Evolutionary conservation across 306 rosid genomes (phyloP).

Genomic region (Fragaria vesca): DNA sequence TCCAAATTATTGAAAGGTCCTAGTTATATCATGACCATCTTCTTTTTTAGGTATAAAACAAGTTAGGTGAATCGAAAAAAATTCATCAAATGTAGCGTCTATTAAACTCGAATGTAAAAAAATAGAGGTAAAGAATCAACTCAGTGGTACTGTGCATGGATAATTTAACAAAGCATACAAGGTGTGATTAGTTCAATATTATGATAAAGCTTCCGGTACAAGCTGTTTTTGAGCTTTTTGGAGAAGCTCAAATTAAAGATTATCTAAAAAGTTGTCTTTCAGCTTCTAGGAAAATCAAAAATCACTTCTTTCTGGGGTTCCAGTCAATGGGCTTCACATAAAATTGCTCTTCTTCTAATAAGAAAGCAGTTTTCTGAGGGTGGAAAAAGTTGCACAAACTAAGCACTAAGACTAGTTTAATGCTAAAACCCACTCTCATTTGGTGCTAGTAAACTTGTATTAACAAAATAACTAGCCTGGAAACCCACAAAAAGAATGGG

Average conservation of each 20-base stretch:
- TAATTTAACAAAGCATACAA: not conserved
- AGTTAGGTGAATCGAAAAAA: not conserved
- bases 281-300: not conserved
- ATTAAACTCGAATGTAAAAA: not conserved
- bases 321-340: not conserved
- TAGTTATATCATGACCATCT: not conserved
- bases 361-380: not conserved
- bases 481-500: not conserved
- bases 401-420: slow-evolving; percentile 7
- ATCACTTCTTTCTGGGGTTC: not conserved
- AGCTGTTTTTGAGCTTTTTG: slow-evolving; percentile 10
- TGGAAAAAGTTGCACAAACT: slow-evolving; percentile 1
- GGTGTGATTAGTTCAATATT: not conserved
- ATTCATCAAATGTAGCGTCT: not conserved
- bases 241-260: not conserved
- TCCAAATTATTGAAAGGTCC: not conserved
- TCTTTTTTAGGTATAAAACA: too few species aligned
- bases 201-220: not conserved
- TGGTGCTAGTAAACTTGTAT: not conserved
- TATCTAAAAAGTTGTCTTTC: slow-evolving; percentile 5
- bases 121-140: not conserved
- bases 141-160: not conserved
- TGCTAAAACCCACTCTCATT: not conserved
- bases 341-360: not conserved
- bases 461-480: not conserved